Conservation (phyloP, 768 basidiomycete species). For the Suillus subluteus region DNA sequence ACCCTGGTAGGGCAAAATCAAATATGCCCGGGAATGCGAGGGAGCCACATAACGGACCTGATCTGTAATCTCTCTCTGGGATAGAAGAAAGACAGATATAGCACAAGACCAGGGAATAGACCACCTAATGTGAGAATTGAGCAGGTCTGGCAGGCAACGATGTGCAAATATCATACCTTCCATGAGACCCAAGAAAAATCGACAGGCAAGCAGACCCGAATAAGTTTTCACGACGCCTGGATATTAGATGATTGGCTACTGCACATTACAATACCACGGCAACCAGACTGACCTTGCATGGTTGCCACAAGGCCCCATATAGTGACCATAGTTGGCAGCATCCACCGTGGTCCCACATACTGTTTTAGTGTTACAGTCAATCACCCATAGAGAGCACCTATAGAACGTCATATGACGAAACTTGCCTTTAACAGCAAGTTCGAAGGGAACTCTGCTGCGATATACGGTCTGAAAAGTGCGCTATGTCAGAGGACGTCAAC, state of each 20-base stretch:
- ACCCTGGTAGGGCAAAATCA: constrained; percentile 31
- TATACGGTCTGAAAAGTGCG: constrained; percentile 46
- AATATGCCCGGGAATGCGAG: constrained; percentile 8
- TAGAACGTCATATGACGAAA: background rate
- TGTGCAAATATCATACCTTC: constrained; percentile 48
- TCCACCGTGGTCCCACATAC: constrained; percentile 55
- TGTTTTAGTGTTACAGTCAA: constrained; percentile 18
- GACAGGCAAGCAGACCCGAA: constrained; percentile 55
- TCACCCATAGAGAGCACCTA: background rate
- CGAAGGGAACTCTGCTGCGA: constrained; percentile 61
- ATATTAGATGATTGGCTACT: background rate
- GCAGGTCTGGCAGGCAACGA: background rate
- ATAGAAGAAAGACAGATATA: constrained; percentile 58
- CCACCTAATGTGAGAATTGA: constrained; percentile 44
- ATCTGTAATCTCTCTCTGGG: constrained; percentile 34
- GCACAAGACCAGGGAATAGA: constrained; percentile 58
- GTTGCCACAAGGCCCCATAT: constrained; percentile 72
- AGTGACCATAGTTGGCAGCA: constrained; percentile 63
- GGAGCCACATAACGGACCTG: constrained; percentile 13
- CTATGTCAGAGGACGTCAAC: constrained; percentile 8
- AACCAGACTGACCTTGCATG: constrained; percentile 51
- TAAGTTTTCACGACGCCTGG: constrained; percentile 50
- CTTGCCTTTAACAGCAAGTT: constrained; percentile 57
- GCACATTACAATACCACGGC: background rate
- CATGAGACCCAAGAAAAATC: constrained; percentile 54